Base-by-base conservation (phyloP, 345 rosid species). In the Eucalyptus rudis region DNA sequence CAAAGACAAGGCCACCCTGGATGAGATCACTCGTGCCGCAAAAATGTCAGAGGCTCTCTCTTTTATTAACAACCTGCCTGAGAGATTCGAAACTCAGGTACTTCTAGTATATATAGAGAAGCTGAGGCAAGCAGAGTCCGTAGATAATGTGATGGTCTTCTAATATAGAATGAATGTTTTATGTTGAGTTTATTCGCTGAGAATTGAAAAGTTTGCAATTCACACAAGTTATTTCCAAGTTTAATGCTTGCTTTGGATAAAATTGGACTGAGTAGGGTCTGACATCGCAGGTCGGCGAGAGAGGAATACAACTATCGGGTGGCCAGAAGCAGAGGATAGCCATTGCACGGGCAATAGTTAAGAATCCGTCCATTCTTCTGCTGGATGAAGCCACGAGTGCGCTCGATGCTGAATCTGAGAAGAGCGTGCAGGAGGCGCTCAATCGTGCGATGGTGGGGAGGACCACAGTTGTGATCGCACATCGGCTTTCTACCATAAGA, bases 321-420 rank as follows among this genome's bases (percentile, higher is more conserved):
- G 99, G 99, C 86, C 99, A 98, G 91, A 98, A 98, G 92, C 99
- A 98, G 87, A 93, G 99, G 89, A 96, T 98, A 86, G 99, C 99
- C 5, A 95, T 98, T 90, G 91, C 99, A 0, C 96, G 99, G 27
- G 99, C 99, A 4, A 94, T 96, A 49, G 96, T 98, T 88, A 97
- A 98, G 90, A 95, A 98, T 88, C 99, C 99, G 7, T 95, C 96
- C 3, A 93, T 98, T 89, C 98, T 98, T 47, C 92, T 98, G 92
- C 94, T 98, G 5, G 99, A 98, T 88, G 99, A 98, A 93, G 99
- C 99, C 25, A 98, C 99, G 44, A 98, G 99, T 88, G 99, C 99
- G 22, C 92, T 97, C 66, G 99, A 96, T 89, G 97, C 97, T 6
- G 99, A 96, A 93, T 98, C 99, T 1, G 98, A 98, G 92, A 97